Percentiles rank a stretch among this genome's conserved stretches.
phyloP scores from a whole-genome alignment of 23 red algal genomes.

The Cyanidioschyzon merolae region DNA sequence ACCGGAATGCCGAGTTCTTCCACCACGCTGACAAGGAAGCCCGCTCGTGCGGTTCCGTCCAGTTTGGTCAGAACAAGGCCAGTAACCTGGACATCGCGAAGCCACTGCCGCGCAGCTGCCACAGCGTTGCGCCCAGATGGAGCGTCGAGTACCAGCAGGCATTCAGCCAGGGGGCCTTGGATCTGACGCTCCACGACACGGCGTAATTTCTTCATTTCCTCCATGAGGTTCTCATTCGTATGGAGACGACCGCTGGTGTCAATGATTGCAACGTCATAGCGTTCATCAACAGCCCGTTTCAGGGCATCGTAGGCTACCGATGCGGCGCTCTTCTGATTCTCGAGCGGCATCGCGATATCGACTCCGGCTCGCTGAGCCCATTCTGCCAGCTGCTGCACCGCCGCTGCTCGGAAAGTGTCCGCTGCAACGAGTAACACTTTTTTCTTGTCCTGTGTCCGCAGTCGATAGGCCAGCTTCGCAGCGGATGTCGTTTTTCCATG shows the following conservation, averaged over 20 bases:
- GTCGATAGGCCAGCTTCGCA: slow-evolving; percentile 71
- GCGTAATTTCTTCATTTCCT: slow-evolving; percentile 76
- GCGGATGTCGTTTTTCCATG: slow-evolving; percentile 95
- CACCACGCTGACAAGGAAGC: slow-evolving; percentile 77
- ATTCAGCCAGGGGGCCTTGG: slow-evolving; percentile 42
- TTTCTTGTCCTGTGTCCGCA: slow-evolving; percentile 36
- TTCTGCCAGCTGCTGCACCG: slow-evolving; percentile 71
- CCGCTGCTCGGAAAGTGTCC: slow-evolving; percentile 89
- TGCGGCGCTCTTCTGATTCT: slow-evolving; percentile 43
- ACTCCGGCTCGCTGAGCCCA: slow-evolving; percentile 64
- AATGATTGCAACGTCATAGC: slow-evolving; percentile 72
- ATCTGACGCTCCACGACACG: slow-evolving; percentile 48
- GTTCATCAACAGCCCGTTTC: slow-evolving; percentile 27
- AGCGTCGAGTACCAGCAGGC: slow-evolving; percentile 81
- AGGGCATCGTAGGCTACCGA: slow-evolving; percentile 63
- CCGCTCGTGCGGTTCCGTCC: slow-evolving; percentile 84
- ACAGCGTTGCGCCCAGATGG: slow-evolving; percentile 84
- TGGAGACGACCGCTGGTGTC: slow-evolving; percentile 90
- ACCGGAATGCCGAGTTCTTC: slow-evolving; percentile 81
- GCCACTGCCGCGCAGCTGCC: slow-evolving; percentile 53
- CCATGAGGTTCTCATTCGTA: slow-evolving; percentile 83
- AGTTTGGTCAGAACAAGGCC: slow-evolving; percentile 85
- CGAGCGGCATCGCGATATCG: slow-evolving; percentile 42
- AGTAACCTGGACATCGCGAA: slow-evolving; percentile 51
- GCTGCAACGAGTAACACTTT: slow-evolving; percentile 63